phyloP scores from a whole-genome alignment of 345 rosid species.

The Salix koriyanagi region DNA sequence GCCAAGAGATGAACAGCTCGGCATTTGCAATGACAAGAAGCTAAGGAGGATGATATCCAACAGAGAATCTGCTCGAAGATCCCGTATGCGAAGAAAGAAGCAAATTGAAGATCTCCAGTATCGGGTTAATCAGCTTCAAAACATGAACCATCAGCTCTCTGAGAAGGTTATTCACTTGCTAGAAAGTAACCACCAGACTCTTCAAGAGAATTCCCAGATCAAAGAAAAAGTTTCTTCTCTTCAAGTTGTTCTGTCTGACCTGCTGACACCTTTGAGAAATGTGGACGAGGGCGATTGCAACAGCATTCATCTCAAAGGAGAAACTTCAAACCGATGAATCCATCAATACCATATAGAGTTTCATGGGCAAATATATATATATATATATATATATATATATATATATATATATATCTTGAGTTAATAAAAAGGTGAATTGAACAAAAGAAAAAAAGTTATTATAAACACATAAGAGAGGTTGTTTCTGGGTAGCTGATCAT shows the following conservation, averaged over 20 bases:
- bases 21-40: conserved; percentile 43
- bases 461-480: not conserved
- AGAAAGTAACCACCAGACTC: conserved; percentile 62
- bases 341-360: not conserved
- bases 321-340: conserved; percentile 30
- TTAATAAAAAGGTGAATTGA: not conserved
- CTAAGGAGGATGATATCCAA: conserved; percentile 68
- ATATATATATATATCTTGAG: not conserved
- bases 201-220: conserved; percentile 71
- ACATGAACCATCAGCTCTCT: conserved; percentile 51
- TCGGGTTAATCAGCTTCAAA: conserved; percentile 58
- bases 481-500: too few species aligned
- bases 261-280: conserved; percentile 43
- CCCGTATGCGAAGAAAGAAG: conserved; percentile 66
- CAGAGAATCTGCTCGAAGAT: conserved; percentile 73
- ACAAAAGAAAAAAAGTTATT: not conserved
- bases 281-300: conserved; percentile 25
- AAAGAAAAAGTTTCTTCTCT: conserved; percentile 63
- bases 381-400: too few species aligned
- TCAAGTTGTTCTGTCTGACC: conserved; percentile 47
- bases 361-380: too few species aligned
- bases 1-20: conserved; percentile 12
- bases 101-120: conserved; percentile 68
- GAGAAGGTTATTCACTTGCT: conserved; percentile 60
- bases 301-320: conserved; percentile 31